Conservation (phyloP, 495 filamentous ascomycete genomes). For the Schizothecium vesticola region DNA sequence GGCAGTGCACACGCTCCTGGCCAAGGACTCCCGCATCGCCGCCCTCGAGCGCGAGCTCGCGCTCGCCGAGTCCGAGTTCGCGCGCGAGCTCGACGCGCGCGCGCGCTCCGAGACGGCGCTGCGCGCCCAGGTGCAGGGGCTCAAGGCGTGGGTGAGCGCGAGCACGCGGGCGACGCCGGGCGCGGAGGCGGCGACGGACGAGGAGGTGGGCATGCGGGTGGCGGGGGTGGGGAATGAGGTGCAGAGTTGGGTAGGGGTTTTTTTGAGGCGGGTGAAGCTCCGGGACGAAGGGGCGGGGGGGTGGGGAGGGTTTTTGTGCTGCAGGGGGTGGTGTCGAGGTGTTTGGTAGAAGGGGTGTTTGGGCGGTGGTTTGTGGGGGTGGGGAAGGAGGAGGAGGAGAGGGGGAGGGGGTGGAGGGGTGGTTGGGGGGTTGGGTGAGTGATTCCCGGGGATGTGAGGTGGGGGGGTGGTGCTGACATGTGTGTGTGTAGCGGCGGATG, state of each 20-base stretch:
- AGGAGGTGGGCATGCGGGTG: constrained; percentile 46
- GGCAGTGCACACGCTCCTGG: constrained; percentile 26
- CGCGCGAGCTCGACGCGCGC: constrained; percentile 40
- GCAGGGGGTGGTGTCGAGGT: constrained; percentile 42
- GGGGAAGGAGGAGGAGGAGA: constrained; percentile 34
- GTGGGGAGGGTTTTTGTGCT: constrained; percentile 27
- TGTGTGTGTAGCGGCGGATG: background rate
- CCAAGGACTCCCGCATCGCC: constrained; percentile 40
- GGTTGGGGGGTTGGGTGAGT: constrained; percentile 43
- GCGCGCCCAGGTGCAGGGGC: constrained; percentile 40
- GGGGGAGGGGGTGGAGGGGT: constrained; percentile 41
- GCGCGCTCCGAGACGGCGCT: constrained; percentile 37
- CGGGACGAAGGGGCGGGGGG: constrained; percentile 40
- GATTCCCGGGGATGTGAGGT: too few relatives aligned
- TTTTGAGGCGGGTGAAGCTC: constrained; percentile 48
- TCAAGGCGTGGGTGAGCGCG: constrained; percentile 53
- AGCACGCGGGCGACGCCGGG: constrained; percentile 38
- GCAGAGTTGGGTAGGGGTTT: constrained; percentile 54
- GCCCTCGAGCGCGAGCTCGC: constrained; percentile 40
- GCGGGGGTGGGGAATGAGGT: constrained; percentile 47
- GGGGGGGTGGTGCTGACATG: background rate
- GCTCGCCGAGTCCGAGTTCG: constrained; percentile 42
- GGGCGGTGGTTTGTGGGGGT: constrained; percentile 49
- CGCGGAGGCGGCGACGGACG: constrained; percentile 45
- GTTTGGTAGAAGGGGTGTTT: constrained; percentile 49